phyloP scores from a whole-genome alignment of 164 flowering plant species.

The Euptelea pleiosperma region DNA sequence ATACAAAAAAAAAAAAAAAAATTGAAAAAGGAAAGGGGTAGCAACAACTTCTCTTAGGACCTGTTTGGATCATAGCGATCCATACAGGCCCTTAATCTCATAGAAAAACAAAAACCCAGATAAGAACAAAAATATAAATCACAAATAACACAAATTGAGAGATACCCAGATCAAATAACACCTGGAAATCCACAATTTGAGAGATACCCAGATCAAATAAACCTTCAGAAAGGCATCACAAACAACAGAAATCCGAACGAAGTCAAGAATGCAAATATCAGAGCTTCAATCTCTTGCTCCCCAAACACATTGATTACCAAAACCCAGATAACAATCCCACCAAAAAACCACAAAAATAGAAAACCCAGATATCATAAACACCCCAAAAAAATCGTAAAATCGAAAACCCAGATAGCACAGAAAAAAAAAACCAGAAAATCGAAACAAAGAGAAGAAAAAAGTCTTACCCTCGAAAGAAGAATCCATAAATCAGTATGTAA shows the following conservation, averaged over 20 bases:
- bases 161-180: conserved; percentile 8
- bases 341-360: not conserved
- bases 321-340: not conserved
- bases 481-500: conserved; percentile 28
- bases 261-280: not conserved
- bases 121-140: not conserved
- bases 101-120: not conserved
- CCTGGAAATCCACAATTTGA: conserved; percentile 9
- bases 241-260: conserved; percentile 3
- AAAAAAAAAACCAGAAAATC: not conserved
- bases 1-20: not conserved
- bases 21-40: not conserved
- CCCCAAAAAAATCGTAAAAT: not conserved
- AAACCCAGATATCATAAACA: conserved; percentile 3
- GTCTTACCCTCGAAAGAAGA: conserved; percentile 41
- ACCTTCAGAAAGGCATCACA: conserved; percentile 5
- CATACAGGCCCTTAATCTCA: conserved; percentile 3
- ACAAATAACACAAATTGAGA: conserved; percentile 1
- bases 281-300: conserved; percentile 5
- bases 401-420: conserved; percentile 3
- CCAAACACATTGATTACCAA: not conserved
- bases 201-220: conserved; percentile 21
- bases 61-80: conserved; percentile 5
- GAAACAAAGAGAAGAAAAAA: conserved; percentile 1
- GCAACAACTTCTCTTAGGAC: not conserved